phyloP scores from a whole-genome alignment of 1,139 yeast genomes.

The Torulaspora globosa region DNA sequence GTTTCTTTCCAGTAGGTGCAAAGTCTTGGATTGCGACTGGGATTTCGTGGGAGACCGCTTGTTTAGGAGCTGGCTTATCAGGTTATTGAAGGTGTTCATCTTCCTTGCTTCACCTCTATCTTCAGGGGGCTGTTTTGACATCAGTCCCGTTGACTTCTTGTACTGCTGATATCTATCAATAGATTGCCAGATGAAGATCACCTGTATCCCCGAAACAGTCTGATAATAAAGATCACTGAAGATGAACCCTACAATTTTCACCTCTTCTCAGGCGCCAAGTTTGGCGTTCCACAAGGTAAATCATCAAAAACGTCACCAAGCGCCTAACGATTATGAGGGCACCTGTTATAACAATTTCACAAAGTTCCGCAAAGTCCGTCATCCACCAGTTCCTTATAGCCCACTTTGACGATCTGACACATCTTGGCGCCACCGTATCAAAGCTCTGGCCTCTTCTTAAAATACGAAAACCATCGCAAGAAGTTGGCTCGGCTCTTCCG shows the following conservation, averaged over 20 bases:
- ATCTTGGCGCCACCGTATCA: too few relatives aligned
- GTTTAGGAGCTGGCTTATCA: constrained; percentile 26
- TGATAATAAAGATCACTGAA: background rate
- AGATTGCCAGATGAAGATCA: background rate
- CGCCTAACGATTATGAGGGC: background rate
- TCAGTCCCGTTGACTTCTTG: background rate
- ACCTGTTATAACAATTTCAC: too few relatives aligned
- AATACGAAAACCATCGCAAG: too few relatives aligned
- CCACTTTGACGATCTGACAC: too few relatives aligned
- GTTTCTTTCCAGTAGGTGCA: constrained; percentile 7
- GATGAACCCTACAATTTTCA: background rate
- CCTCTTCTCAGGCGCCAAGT: background rate
- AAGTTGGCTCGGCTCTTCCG: too few relatives aligned
- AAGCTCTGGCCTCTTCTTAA: too few relatives aligned
- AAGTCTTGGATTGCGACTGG: constrained; percentile 8
- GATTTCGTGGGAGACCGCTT: constrained; percentile 14
- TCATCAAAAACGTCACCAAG: background rate
- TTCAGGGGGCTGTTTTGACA: constrained; percentile 3
- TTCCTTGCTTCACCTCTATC: constrained; percentile 13
- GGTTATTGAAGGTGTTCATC: constrained; percentile 27
- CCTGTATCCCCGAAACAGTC: background rate
- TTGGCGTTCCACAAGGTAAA: background rate
- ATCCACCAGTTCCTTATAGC: too few relatives aligned
- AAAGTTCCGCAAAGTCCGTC: too few relatives aligned
- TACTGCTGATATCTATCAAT: background rate